Base-by-base conservation (phyloP, 331 rosid species). In the Dryas integrifolia region DNA sequence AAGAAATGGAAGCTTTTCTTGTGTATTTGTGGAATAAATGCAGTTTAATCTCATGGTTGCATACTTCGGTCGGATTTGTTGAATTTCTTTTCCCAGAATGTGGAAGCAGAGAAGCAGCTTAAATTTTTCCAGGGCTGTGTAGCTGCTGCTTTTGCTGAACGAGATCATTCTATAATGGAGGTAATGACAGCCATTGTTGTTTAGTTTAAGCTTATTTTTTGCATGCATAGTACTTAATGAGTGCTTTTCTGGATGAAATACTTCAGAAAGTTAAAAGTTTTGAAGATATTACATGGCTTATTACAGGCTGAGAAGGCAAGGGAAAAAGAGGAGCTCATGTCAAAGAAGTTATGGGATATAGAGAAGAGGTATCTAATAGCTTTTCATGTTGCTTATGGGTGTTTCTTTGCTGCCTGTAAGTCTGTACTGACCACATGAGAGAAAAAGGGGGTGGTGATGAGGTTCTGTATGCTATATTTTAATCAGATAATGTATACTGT, bases 111-210 rank as follows among this genome's bases (percentile, higher is more conserved):
- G 92, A 94, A 89, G 92, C 98, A 95, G 87, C 79, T 95, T 72
- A 95, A 95, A 56, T 91, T 95, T 84, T 95, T 95, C 87, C 99
- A 89, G 76, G 87, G 97, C 65, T 95, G 99, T 56, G 93, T 95
- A 49, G 99, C 97, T 78, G 80, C 96, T 75, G 99, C 97, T 48
- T 95, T 95, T 79, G 85, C 97, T 49, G 99, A 92, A 86, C 92
- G 97, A 79, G 99, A 95, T 84, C 80, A 86, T 74, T 89, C 97
- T 56, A 81, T 92, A 43, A 88, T 92, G 86, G 97, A 95, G 98
- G 98, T 95, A 18, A 73, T 67, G 55, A 65, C 48, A 14, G 50
- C 61, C n/a, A 60, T 64, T 40, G 9, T 74, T 58, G 62, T 69
- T 70, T 16, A 69, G 61, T 69, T 45, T 39, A 47, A 56, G 47